These are phyloP conservation scores for Silene uniflora DNA, from an alignment of 148 eudicot genomes.

Conservation along the genomic window DNA sequence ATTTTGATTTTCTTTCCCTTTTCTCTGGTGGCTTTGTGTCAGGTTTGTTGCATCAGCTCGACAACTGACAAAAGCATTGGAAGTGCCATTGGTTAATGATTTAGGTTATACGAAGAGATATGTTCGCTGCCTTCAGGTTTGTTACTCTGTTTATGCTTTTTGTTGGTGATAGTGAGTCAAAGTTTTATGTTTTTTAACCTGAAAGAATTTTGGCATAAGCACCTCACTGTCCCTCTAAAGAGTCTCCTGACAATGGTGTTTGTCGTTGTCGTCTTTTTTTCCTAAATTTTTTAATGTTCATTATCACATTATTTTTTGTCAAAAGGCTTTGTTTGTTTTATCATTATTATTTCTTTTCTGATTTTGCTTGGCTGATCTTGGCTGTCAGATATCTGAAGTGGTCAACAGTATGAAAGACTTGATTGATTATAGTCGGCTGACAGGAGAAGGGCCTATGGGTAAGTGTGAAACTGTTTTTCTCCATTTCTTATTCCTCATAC, in stretches of 20 bases:
- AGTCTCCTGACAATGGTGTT: neutral
- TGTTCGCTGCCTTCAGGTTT: conserved; percentile 95
- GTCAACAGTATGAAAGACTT: conserved; percentile 96
- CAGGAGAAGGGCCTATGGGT: conserved; percentile 92
- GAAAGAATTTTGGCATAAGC: neutral
- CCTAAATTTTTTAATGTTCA: no score
- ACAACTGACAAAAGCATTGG: conserved; percentile 75
- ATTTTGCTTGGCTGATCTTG: neutral
- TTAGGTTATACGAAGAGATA: conserved; percentile 95
- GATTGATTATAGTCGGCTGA: conserved; percentile 81
- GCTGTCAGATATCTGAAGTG: conserved; percentile 87
- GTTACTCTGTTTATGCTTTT: neutral
- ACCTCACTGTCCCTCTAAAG: neutral
- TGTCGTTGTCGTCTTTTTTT: no score
- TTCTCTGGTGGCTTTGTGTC: conserved; percentile 11
- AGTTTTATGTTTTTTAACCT: neutral
- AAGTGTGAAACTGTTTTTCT: conserved; percentile 24
- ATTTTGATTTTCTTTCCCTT: conserved; percentile 4
- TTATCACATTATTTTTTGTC: neutral
- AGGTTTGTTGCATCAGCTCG: conserved; percentile 75
- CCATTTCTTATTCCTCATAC: neutral
- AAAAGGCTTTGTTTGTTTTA: neutral
- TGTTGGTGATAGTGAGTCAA: neutral
- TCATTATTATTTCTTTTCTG: neutral
- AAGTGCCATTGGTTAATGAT: conserved; percentile 87